Base-by-base conservation (phyloP, 179 eudicot species). In the Carnegiea gigantea region DNA sequence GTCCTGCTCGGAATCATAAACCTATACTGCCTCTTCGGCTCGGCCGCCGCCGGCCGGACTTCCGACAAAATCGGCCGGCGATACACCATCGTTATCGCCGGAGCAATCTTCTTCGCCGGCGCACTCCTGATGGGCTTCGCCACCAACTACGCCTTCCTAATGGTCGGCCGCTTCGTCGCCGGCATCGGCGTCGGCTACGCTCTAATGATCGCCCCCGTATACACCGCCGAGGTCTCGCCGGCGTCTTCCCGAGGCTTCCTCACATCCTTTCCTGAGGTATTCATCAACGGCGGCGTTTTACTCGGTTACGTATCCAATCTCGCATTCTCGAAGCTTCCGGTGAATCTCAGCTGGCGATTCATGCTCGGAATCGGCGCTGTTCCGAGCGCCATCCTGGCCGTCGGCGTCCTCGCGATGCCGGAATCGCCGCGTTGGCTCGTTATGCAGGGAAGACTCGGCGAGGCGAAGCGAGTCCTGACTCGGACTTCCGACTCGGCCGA, bases 151-250 rank as follows among this genome's bases (percentile, higher is more conserved):
- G 83, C 88, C 15, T 90, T 93, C 80, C 89, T 92, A 1, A 92
- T 92, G 97, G 86, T 83, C 0, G 97, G 95, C 18, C 89, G 97
- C 9, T 93, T 93, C 77, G 93, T 93, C 14, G 92, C 97, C 1
- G 95, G 97, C 0, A 81, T 93, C 1, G 95, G 95, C 0, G 92
- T 93, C 1, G 97, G 97, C 9, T 93, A 90, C 53, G 97, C 94
- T 0, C 92, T 93, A 13, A 92, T 89, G 93, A 93, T 93, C 18
- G 95, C 97, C 13, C 97, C 97, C 4, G 97, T 93, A 8, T 93
- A 90, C 82, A 89, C 97, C 6, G 93, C 97, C 1, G 97, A 93
- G 86, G 91, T 93, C 13, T 78, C 97, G 0, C 95, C 97, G 8
- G 90, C 93, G 1, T 88, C 93, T 9, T 85, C 82, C 7, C 83